Evolutionary conservation across 306 rosid genomes (phyloP).

Genomic region (Casuarina glauca): DNA sequence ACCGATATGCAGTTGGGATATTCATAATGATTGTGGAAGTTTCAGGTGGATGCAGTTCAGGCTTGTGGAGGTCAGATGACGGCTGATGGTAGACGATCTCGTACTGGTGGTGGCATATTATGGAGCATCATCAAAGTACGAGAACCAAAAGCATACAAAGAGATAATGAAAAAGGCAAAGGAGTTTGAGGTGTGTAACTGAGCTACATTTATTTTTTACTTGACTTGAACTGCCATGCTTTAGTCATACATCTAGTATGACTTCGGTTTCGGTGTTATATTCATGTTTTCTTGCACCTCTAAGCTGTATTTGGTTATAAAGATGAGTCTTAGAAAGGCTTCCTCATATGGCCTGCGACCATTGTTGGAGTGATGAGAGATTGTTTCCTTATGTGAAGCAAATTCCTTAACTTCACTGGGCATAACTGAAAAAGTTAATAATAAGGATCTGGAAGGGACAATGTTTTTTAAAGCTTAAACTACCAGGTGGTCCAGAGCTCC

Average conservation of each 20-base stretch:
- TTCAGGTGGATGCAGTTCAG: slow-evolving; percentile 83
- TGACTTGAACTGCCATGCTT: neutral
- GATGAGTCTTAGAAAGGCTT: neutral
- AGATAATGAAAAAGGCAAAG: slow-evolving; percentile 78
- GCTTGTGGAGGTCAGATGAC: slow-evolving; percentile 91
- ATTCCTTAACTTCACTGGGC: neutral
- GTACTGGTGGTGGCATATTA: slow-evolving; percentile 86
- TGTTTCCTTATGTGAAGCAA: neutral
- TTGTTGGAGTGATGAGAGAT: neutral
- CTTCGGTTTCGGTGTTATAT: neutral
- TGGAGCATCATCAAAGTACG: slow-evolving; percentile 70
- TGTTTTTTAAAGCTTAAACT: neutral
- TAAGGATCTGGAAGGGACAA: neutral
- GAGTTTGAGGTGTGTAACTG: slow-evolving; percentile 72
- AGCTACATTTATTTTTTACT: slow-evolving; percentile 4
- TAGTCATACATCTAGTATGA: neutral
- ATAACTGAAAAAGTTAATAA: neutral
- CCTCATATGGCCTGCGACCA: neutral
- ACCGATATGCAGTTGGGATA: neutral
- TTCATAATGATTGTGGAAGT: slow-evolving; percentile 24
- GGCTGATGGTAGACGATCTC: slow-evolving; percentile 64
- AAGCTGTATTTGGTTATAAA: neutral
- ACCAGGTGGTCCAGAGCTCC: neutral
- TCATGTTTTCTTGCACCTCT: neutral
- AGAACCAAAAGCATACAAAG: slow-evolving; percentile 82